A percentile compares a stretch with the other conserved stretches of the same genome.
Evolutionary conservation across 352 stramenopile genomes (phyloP).

Genomic region (Phytophthora sansomeana): DNA sequence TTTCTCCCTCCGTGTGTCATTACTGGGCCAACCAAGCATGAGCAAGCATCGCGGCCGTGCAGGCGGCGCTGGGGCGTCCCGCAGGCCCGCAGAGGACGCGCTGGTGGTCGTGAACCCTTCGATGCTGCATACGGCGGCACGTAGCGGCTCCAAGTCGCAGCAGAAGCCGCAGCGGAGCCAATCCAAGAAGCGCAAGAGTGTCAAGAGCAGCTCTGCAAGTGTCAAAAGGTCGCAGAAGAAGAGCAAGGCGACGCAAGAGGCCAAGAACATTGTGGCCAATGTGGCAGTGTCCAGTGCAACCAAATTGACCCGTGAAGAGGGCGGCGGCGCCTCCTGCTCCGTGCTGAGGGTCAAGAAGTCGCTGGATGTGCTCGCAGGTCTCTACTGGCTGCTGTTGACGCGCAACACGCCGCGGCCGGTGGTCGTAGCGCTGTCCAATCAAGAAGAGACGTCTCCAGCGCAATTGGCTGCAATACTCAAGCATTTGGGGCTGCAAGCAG

Average conservation of each 20-base stretch:
- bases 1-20: not conserved
- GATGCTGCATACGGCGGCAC: conserved; percentile 30
- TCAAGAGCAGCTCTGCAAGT: not conserved
- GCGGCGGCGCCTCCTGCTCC: conserved; percentile 15
- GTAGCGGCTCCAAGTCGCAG: not conserved
- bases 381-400: conserved; percentile 73
- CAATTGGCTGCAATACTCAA: conserved; percentile 56
- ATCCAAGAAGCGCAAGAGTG: conserved; percentile 21
- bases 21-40: conserved; percentile 15
- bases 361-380: conserved; percentile 47
- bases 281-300: conserved; percentile 27
- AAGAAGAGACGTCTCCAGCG: conserved; percentile 27
- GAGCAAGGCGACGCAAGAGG: conserved; percentile 6
- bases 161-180: conserved; percentile 25
- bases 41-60: conserved; percentile 25
- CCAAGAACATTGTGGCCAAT: conserved; percentile 23
- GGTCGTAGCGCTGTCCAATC: conserved; percentile 62
- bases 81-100: conserved; percentile 21
- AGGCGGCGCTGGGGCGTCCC: conserved; percentile 9
- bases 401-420: conserved; percentile 46
- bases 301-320: conserved; percentile 24
- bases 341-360: conserved; percentile 42
- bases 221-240: conserved; percentile 15
- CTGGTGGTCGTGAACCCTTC: conserved; percentile 66
- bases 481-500: conserved; percentile 64